A percentile compares a stretch with the other conserved stretches of the same genome.
These are phyloP conservation scores for Ascoidea asiatica DNA, from an alignment of 805 yeast genomes.

Conservation along the genomic window DNA sequence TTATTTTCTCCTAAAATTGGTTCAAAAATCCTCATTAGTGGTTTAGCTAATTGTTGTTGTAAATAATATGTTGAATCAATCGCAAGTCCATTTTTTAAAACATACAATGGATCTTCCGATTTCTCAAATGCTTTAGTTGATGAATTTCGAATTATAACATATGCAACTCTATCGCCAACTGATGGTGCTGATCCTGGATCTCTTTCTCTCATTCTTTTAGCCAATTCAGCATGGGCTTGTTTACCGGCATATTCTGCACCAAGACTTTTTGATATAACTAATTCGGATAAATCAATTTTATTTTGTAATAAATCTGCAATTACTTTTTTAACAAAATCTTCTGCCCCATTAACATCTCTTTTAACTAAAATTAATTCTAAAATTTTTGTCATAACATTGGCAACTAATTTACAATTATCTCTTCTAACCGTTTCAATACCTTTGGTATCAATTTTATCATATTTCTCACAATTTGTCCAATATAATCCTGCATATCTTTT, in stretches of 20 bases:
- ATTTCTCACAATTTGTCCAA: slow-evolving; percentile 89
- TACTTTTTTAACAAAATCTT: slow-evolving; percentile 69
- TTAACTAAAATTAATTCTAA: slow-evolving; percentile 75
- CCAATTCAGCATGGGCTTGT: slow-evolving; percentile 94
- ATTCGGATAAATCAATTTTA: slow-evolving; percentile 80
- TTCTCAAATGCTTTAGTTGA: slow-evolving; percentile 83
- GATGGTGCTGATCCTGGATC: slow-evolving; percentile 97
- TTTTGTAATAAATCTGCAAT: slow-evolving; percentile 87
- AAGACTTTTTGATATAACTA: slow-evolving; percentile 87
- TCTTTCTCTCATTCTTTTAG: slow-evolving; percentile 90
- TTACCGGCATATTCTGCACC: slow-evolving; percentile 91
- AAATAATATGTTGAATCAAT: slow-evolving; percentile 90
- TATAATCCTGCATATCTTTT: slow-evolving; percentile 94
- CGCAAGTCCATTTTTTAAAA: slow-evolving; percentile 81
- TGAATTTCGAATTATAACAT: slow-evolving; percentile 76
- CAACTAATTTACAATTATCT: slow-evolving; percentile 92
- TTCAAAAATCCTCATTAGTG: slow-evolving; percentile 83
- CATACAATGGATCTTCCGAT: slow-evolving; percentile 93
- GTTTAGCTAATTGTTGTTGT: slow-evolving; percentile 87
- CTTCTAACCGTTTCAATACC: slow-evolving; percentile 98
- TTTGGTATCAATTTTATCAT: slow-evolving; percentile 94
- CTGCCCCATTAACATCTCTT: slow-evolving; percentile 76
- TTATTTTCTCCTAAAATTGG: slow-evolving; percentile 84
- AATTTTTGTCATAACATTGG: slow-evolving; percentile 86
- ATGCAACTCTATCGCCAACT: slow-evolving; percentile 96